Percentiles rank a stretch among this genome's conserved stretches.
phyloP scores from a whole-genome alignment of 176 grass and related monocot genomes.

The Paspalum notatum region DNA sequence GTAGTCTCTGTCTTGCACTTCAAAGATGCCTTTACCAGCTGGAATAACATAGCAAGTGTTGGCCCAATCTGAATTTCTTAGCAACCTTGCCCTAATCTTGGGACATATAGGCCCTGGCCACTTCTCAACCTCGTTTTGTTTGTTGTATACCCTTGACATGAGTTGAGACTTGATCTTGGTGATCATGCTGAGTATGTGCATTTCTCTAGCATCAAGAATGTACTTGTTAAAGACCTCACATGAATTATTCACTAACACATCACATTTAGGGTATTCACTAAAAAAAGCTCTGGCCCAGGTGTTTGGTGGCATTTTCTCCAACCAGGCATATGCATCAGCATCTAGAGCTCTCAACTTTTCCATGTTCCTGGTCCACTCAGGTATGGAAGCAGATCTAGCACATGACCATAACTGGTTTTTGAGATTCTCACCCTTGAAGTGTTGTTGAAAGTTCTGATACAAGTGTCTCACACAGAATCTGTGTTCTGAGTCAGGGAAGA shows the following conservation, averaged over 20 bases:
- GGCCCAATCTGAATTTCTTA: background rate
- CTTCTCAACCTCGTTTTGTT: background rate
- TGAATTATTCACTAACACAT: background rate
- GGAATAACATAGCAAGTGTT: background rate
- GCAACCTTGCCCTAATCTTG: background rate
- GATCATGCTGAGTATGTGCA: background rate
- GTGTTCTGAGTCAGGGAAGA: background rate
- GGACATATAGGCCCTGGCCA: background rate
- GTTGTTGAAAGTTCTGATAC: background rate
- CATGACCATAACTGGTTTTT: too few species aligned
- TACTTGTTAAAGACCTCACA: constrained; percentile 18
- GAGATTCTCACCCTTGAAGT: background rate
- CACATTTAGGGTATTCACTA: background rate
- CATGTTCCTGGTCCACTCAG: background rate
- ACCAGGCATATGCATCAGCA: background rate
- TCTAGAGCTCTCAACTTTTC: background rate
- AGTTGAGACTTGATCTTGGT: background rate
- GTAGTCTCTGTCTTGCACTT: background rate
- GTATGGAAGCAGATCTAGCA: too few species aligned
- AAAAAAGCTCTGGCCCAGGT: background rate
- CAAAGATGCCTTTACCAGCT: background rate
- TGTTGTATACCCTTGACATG: background rate
- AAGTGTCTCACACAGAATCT: background rate
- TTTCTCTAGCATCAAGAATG: background rate
- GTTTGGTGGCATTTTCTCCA: background rate